These are phyloP conservation scores for Teunomyces pallodes DNA, from an alignment of 805 yeast genomes.

Conservation along the genomic window DNA sequence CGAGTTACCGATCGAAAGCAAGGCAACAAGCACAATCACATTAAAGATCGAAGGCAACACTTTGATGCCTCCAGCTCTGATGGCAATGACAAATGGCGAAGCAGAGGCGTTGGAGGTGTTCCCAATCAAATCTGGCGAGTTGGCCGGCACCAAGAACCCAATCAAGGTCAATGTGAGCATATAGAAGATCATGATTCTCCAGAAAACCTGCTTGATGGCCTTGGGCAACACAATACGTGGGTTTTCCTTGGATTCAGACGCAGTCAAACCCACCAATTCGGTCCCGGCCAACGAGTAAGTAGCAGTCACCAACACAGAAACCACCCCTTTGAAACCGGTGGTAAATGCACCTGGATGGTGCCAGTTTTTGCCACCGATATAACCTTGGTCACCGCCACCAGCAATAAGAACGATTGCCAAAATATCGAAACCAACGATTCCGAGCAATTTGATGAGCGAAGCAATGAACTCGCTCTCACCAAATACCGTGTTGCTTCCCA, in stretches of 20 bases:
- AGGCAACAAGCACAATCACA: constrained; percentile 39
- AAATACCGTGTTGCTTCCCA: constrained; percentile 33
- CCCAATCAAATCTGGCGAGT: constrained; percentile 23
- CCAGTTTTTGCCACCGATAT: constrained; percentile 38
- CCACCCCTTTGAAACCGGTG: constrained; percentile 36
- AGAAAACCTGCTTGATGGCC: constrained; percentile 43
- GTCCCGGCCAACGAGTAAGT: constrained; percentile 45
- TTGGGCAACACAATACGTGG: constrained; percentile 39
- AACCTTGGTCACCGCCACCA: constrained; percentile 39
- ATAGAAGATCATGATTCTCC: constrained; percentile 40
- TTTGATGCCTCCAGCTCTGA: constrained; percentile 38
- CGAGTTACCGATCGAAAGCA: constrained; percentile 42
- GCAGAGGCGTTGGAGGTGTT: constrained; percentile 32
- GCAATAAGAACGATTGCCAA: constrained; percentile 38
- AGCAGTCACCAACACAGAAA: constrained; percentile 38
- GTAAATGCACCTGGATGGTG: constrained; percentile 36
- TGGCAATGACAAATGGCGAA: constrained; percentile 44
- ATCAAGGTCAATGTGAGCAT: constrained; percentile 40
- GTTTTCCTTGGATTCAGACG: constrained; percentile 33
- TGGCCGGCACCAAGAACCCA: constrained; percentile 38
- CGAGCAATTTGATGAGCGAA: constrained; percentile 35
- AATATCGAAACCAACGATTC: constrained; percentile 40
- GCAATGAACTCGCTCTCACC: constrained; percentile 38
- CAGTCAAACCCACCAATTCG: constrained; percentile 40
- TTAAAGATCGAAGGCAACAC: constrained; percentile 44